Conservation (phyloP, 169 alveolate genomes). For the Plasmodium cynomolgi region DNA sequence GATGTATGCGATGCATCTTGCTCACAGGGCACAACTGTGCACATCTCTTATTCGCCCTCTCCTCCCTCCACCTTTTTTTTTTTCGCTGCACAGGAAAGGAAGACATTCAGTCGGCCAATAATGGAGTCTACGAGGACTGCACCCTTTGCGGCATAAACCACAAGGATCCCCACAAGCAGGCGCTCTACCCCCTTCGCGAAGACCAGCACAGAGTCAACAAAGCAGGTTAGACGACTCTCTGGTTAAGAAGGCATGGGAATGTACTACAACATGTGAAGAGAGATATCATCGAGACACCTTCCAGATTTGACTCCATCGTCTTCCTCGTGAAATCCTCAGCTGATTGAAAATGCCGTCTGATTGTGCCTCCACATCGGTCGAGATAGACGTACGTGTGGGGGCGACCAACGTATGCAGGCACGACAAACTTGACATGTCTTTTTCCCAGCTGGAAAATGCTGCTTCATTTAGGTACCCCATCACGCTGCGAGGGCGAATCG, state of each 20-base stretch:
- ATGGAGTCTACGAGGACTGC: conserved; percentile 28
- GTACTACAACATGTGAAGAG: not conserved
- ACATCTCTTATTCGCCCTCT: not conserved
- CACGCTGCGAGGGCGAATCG: not conserved
- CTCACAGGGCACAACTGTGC: not conserved
- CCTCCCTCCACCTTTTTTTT: not conserved
- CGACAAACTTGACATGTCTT: not conserved
- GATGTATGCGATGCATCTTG: not conserved
- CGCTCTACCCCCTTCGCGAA: conserved; percentile 32
- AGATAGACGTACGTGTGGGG: not conserved
- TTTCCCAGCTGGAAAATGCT: not conserved
- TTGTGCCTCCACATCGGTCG: not conserved
- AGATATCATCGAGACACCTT: not conserved
- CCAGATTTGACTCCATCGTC: not conserved
- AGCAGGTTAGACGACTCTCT: not conserved
- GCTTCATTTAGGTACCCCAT: not conserved
- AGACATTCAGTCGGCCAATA: conserved; percentile 38
- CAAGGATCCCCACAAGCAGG: conserved; percentile 59
- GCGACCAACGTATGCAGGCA: not conserved
- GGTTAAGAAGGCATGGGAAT: not conserved
- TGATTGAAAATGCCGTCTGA: not conserved
- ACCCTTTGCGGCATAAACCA: conserved; percentile 49
- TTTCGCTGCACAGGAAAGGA: conserved; percentile 23
- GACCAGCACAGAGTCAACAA: conserved; percentile 34
- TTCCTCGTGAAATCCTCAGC: not conserved